A percentile compares a stretch with the other conserved stretches of the same genome.
phyloP scores from a whole-genome alignment of 2,329 filamentous ascomycete species.

The Aspergillus viridinutans region DNA sequence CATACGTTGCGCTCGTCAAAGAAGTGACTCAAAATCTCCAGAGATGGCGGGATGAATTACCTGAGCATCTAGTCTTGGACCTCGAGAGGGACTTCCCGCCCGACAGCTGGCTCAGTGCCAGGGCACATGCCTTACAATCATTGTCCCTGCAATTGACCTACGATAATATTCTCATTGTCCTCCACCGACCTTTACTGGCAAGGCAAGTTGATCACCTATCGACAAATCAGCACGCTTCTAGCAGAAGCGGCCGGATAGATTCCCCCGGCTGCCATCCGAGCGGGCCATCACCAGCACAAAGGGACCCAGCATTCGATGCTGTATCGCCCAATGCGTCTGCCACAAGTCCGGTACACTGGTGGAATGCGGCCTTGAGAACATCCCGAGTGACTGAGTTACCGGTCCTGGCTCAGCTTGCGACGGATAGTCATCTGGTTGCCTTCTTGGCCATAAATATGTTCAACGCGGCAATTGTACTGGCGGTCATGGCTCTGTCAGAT shows the following conservation, averaged over 20 bases:
- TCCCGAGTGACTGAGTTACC: slow-evolving; percentile 33
- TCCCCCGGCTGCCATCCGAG: neutral
- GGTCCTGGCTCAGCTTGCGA: slow-evolving; percentile 34
- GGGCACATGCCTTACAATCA: slow-evolving; percentile 32
- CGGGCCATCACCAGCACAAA: neutral
- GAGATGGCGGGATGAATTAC: slow-evolving; percentile 14
- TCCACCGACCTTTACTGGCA: slow-evolving; percentile 42
- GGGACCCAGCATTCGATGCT: slow-evolving; percentile 3
- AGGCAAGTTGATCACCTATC: slow-evolving; percentile 30
- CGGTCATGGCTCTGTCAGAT: slow-evolving; percentile 40
- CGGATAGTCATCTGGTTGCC: slow-evolving; percentile 42
- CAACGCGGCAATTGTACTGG: slow-evolving; percentile 43
- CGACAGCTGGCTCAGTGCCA: slow-evolving; percentile 4
- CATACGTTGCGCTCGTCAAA: slow-evolving; percentile 15
- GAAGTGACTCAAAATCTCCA: slow-evolving; percentile 17
- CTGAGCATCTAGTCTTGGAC: slow-evolving; percentile 15
- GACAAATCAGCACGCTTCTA: slow-evolving; percentile 1
- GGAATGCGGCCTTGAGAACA: slow-evolving; percentile 38
- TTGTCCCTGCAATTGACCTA: slow-evolving; percentile 43
- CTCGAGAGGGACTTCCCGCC: slow-evolving; percentile 14
- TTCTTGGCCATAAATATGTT: slow-evolving; percentile 46
- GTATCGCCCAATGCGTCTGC: neutral
- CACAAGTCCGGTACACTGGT: slow-evolving; percentile 19
- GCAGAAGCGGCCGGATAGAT: neutral
- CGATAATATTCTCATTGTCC: slow-evolving; percentile 41